Evolutionary conservation across 2,329 filamentous ascomycete genomes (phyloP), one percentile per base, ranked within the genome.

Genomic region (Monosporascus cannonballus): DNA sequence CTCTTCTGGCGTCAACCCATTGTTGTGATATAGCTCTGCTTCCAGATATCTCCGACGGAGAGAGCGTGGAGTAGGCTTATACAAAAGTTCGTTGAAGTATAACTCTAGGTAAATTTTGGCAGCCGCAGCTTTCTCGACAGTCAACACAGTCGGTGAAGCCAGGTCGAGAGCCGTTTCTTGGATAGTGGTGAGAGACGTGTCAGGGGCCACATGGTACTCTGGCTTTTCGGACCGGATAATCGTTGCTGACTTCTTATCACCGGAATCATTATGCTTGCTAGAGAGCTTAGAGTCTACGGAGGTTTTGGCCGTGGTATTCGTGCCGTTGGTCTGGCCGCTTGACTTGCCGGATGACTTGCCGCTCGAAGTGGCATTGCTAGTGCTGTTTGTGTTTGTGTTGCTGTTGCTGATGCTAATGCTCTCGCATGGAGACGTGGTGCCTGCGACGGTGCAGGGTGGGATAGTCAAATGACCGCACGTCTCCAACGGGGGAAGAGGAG

Each of bases 31-130:
- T 9, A 96, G 74, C 27, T 83, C 78, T 8, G 74, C 71, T 62
- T 91, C 85, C 22, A 93, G 71, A 48, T 83, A 76, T 39, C 78
- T 74, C 36, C 79, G 75, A 3, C 89, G 82, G 51, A 85, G 65
- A 1, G 79, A 78, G 0, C 89, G 81, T 51, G 84, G 76, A 4
- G 78, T 80, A 2, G 76, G 71, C 3, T 73, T 73, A 25, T 74
- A 75, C 2, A 90, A 74, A 7, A 90, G 68, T n/a, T 83, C 75
- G 60, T 92, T 86, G 73, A 89, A 96, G 62, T 92, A 83, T 0
- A 85, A 90, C 68, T 97, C 94, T 9, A 97, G 78, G 61, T 84
- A 95, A 20, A 95, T 83, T 67, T 96, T 96, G 44, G 90, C 87
- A 0, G 89, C 86, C 0, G 90, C 84, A 3, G 86, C 82, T 55